These are phyloP conservation scores for Diplogelasinospora grovesii DNA, from an alignment of 495 filamentous ascomycete genomes.

Conservation along the genomic window DNA sequence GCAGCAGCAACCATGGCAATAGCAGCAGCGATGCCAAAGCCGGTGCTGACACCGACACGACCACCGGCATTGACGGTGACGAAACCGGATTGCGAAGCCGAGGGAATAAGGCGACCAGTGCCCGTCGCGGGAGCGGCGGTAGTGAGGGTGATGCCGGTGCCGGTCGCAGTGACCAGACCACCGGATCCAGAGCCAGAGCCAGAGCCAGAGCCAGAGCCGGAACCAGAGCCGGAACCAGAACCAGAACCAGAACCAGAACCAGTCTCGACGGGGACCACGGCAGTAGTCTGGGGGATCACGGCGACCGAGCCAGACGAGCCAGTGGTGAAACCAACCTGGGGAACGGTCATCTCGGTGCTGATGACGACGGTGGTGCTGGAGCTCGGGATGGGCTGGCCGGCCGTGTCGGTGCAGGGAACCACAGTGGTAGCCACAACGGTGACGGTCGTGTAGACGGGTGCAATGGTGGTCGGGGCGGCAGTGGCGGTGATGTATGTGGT, in stretches of 20 bases:
- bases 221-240: no score
- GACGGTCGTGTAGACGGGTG: constrained; percentile 54
- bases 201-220: constrained; percentile 5
- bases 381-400: constrained; percentile 41
- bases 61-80: constrained; percentile 28
- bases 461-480: constrained; percentile 37
- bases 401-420: constrained; percentile 45
- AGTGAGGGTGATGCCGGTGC: constrained; percentile 15
- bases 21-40: constrained; percentile 31
- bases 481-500: constrained; percentile 53
- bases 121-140: constrained; percentile 16
- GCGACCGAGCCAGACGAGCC: constrained; percentile 36
- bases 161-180: constrained; percentile 4
- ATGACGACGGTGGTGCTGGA: constrained; percentile 48
- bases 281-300: constrained; percentile 36
- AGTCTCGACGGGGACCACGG: constrained; percentile 13
- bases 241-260: neutral
- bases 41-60: constrained; percentile 28
- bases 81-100: constrained; percentile 17
- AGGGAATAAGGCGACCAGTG: constrained; percentile 25
- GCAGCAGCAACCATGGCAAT: constrained; percentile 24
- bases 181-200: constrained; percentile 7
- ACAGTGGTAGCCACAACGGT: constrained; percentile 46
- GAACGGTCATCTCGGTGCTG: constrained; percentile 59
- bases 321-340: constrained; percentile 68